Percentiles rank a stretch among this genome's conserved stretches.
Evolutionary conservation across 257 asterid genomes (phyloP).

Genomic region (Leonotis leonurus): DNA sequence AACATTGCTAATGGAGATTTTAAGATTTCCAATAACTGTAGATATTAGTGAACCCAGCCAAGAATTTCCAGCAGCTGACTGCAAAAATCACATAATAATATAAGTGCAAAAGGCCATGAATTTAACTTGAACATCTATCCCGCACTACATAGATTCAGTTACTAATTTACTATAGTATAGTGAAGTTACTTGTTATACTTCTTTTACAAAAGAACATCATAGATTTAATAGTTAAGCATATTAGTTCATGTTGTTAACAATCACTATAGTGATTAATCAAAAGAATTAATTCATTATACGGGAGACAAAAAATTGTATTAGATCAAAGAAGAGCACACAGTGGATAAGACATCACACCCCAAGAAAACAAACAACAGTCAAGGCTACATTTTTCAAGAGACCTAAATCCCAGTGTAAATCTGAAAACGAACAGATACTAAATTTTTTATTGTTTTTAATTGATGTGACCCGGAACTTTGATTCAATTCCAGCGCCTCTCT

Average conservation of each 20-base stretch:
- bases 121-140: conserved; percentile 9
- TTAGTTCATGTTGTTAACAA: neutral
- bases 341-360: neutral
- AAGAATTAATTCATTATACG: too few species aligned
- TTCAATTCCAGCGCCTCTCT: neutral
- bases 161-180: neutral
- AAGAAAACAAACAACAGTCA: neutral
- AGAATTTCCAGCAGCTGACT: conserved; percentile 87
- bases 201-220: neutral
- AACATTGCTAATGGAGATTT: conserved; percentile 92
- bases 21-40: conserved; percentile 92
- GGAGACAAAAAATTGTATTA: neutral
- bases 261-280: too few species aligned
- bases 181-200: conserved; percentile 2
- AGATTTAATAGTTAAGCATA: neutral
- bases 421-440: neutral
- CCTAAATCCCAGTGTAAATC: neutral
- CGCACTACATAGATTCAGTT: neutral
- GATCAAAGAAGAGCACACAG: neutral
- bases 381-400: neutral
- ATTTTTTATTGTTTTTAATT: neutral
- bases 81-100: conserved; percentile 30
- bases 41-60: conserved; percentile 95
- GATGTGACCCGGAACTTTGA: neutral
- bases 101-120: neutral